Conservation (phyloP, 352 stramenopile genomes). For the Globisporangium nunn region DNA sequence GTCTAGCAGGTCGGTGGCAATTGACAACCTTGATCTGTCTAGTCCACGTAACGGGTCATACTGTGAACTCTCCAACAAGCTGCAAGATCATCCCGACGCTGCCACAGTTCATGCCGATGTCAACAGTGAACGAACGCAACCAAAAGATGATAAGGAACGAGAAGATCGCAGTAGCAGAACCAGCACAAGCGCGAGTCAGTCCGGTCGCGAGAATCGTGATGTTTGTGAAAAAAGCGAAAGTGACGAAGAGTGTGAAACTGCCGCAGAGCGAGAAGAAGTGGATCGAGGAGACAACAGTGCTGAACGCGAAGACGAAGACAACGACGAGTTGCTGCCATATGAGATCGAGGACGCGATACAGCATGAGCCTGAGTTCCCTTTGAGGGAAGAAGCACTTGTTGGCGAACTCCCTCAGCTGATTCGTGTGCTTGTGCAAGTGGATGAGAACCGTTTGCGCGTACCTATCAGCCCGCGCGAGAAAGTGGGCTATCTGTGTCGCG, state of each 20-base stretch:
- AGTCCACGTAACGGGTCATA: not conserved
- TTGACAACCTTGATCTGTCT: not conserved
- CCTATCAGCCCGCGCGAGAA: conserved; percentile 46
- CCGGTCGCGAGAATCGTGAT: not conserved
- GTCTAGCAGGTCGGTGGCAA: conserved; percentile 1
- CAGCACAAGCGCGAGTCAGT: not conserved
- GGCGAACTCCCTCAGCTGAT: conserved; percentile 30
- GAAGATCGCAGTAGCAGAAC: not conserved
- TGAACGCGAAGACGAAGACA: not conserved
- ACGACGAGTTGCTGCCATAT: not conserved
- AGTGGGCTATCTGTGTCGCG: conserved; percentile 33
- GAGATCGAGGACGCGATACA: not conserved
- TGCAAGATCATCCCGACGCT: not conserved
- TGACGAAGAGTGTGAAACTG: not conserved
- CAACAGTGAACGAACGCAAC: not conserved
- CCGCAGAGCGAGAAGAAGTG: not conserved
- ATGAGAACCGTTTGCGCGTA: conserved; percentile 41
- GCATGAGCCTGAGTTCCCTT: conserved; percentile 1
- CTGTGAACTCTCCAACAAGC: not conserved
- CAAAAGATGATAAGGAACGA: not conserved
- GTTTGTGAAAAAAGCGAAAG: not conserved
- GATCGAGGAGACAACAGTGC: not conserved
- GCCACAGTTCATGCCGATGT: not conserved
- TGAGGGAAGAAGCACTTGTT: conserved; percentile 10
- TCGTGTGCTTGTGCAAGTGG: conserved; percentile 47